A percentile compares a stretch with the other conserved stretches of the same genome.
Conservation (phyloP, 371 early-diverging fungal species). For the Mortierella sp. region DNA sequence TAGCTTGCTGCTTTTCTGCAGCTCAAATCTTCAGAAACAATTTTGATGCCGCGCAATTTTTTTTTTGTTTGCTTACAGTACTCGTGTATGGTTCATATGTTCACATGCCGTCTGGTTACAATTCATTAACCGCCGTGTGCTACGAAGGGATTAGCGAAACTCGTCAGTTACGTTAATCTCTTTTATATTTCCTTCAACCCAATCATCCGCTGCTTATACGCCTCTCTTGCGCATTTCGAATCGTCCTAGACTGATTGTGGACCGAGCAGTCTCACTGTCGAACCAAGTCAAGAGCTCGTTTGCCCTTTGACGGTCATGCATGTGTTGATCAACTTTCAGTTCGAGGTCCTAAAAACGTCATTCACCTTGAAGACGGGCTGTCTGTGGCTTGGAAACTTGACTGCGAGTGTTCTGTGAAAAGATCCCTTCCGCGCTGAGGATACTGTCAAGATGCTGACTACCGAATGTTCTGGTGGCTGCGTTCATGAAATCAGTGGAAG, state of each 20-base stretch:
- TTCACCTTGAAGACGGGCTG: not conserved
- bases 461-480: constrained; percentile 2
- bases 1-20: no score
- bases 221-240: not conserved
- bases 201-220: not conserved
- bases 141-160: no score
- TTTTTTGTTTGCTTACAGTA: no score
- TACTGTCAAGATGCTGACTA: no score
- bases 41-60: no score
- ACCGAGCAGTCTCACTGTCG: not conserved
- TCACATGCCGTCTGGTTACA: no score
- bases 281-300: constrained; percentile 4
- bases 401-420: no score
- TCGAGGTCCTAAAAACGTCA: not conserved
- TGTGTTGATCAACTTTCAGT: constrained; percentile 2
- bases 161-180: no score
- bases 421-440: no score
- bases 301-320: not conserved
- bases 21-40: no score
- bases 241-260: not conserved
- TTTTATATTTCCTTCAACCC: not conserved
- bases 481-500: constrained; percentile 28
- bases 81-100: no score
- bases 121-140: no score
- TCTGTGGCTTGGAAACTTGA: not conserved